Evolutionary conservation across 1,284 basidiomycete genomes (phyloP).

Genomic region (Exsudoporus floridanus): DNA sequence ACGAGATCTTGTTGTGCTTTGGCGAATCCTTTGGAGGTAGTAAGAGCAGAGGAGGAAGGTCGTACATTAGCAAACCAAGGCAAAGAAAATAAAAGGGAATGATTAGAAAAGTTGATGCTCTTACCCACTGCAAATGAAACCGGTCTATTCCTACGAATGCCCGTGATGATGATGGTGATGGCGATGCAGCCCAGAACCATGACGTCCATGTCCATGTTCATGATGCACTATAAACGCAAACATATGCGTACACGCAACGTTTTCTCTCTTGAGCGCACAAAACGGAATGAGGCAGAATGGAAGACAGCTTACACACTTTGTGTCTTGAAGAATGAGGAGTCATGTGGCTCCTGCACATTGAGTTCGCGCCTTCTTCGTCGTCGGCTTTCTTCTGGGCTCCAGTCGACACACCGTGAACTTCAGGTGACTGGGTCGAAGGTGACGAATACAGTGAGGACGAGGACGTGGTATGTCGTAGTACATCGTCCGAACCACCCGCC

Average conservation of each 20-base stretch:
- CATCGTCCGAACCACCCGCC: slow-evolving; percentile 4
- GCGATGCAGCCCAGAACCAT: slow-evolving; percentile 15
- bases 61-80: neutral
- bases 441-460: slow-evolving; percentile 17
- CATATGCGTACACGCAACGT: neutral
- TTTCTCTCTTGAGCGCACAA: neutral
- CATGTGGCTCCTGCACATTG: neutral
- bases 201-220: slow-evolving; percentile 4
- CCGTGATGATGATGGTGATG: slow-evolving; percentile 7
- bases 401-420: slow-evolving; percentile 4
- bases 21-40: slow-evolving; percentile 16
- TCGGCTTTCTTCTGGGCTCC: slow-evolving; percentile 6
- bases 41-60: neutral
- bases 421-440: slow-evolving; percentile 4
- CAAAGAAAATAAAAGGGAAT: neutral
- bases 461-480: slow-evolving; percentile 2
- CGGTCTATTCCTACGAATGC: slow-evolving; percentile 6
- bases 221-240: slow-evolving; percentile 12
- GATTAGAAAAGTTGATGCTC: neutral
- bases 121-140: slow-evolving; percentile 27
- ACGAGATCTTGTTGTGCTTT: no score
- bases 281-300: neutral
- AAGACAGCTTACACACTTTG: slow-evolving; percentile 21
- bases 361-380: slow-evolving; percentile 24
- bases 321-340: no score